phyloP scores from a whole-genome alignment of 2,329 filamentous ascomycete species.

The Byssothecium circinans region DNA sequence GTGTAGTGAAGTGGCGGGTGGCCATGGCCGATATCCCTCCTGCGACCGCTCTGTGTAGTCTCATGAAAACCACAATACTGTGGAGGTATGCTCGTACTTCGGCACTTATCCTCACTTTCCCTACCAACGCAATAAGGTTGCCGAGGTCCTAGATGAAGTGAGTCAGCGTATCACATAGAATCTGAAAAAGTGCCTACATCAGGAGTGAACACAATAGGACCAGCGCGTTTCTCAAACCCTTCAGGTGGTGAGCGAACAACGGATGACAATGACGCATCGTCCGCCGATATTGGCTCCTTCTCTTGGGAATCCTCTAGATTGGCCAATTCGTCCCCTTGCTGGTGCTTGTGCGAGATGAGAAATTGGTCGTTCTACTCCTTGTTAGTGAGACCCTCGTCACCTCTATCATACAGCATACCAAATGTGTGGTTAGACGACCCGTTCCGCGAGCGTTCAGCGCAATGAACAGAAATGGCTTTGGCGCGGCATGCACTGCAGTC shows the following conservation, averaged over 20 bases:
- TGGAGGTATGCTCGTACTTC: slow-evolving; percentile 83
- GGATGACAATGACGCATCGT: slow-evolving; percentile 40
- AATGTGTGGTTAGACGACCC: slow-evolving; percentile 44
- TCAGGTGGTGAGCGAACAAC: slow-evolving; percentile 38
- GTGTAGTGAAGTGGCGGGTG: slow-evolving; percentile 72
- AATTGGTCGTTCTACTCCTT: slow-evolving; percentile 77
- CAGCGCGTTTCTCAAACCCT: slow-evolving; percentile 14
- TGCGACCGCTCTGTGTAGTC: slow-evolving; percentile 81
- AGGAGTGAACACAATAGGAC: slow-evolving; percentile 45
- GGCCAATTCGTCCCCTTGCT: slow-evolving; percentile 68
- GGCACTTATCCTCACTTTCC: slow-evolving; percentile 65
- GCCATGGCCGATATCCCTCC: slow-evolving; percentile 76
- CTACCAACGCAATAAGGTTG: slow-evolving; percentile 60
- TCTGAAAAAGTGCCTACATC: slow-evolving; percentile 41
- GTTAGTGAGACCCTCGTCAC: slow-evolving; percentile 45
- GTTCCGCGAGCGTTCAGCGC: slow-evolving; percentile 61
- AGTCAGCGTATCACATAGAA: not conserved
- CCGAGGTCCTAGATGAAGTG: slow-evolving; percentile 53
- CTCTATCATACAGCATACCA: slow-evolving; percentile 30
- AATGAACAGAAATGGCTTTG: slow-evolving; percentile 77
- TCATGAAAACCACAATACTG: slow-evolving; percentile 84
- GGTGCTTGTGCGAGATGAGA: slow-evolving; percentile 85
- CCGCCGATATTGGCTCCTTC: slow-evolving; percentile 23
- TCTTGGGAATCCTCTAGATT: slow-evolving; percentile 65
- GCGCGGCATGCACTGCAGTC: slow-evolving; percentile 71